Base-by-base conservation (phyloP, 2,329 filamentous ascomycete species). In the Beauveria sp. region DNA sequence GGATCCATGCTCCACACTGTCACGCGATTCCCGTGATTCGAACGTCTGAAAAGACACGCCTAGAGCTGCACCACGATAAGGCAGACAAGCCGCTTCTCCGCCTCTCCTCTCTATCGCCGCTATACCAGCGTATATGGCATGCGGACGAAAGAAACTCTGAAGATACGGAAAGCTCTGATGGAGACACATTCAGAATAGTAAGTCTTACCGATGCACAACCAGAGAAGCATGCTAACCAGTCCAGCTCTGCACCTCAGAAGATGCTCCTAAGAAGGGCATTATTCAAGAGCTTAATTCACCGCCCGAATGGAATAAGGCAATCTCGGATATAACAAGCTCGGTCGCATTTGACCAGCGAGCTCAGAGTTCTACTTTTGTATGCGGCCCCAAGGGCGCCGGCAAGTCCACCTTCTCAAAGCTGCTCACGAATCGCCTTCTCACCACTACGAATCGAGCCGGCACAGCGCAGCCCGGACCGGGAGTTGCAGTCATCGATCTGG, bases 391-490 rank as follows among this genome's bases (percentile, higher is more conserved):
- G 65, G 86, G 83, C 0, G 85, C 88, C 3, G 89, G 89, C 2
- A 93, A 93, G 69, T 92, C 89, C 1, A 91, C 88, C 0, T 89
- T 92, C 70, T 82, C 83, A 14, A 84, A 83, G 53, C 72, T 91
- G 5, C 75, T 93, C 2, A 74, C 81, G 9, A 93, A 93, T 68
- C 81, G 84, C 12, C 74, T 90, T 9, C 72, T 90, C n/a, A 88
- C 85, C 3, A 62, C 56, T 72, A 76, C 24, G 51, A 67, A 69
- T 62, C 65, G 52, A 2, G 67, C 66, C 68, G 67, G 28, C 26
- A 26, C 42, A n/a, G 66, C 66, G 43, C 66, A 63, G 10, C n/a
- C 40, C 18, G 18, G 28, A 22, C 20, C 63, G 1, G 69, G 70
- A 18, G 76, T 88, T 28, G 80, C 79, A 60, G 76, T 88, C n/a